phyloP scores from a whole-genome alignment of 2,329 filamentous ascomycete genomes.

The Diaporthe capsici region DNA sequence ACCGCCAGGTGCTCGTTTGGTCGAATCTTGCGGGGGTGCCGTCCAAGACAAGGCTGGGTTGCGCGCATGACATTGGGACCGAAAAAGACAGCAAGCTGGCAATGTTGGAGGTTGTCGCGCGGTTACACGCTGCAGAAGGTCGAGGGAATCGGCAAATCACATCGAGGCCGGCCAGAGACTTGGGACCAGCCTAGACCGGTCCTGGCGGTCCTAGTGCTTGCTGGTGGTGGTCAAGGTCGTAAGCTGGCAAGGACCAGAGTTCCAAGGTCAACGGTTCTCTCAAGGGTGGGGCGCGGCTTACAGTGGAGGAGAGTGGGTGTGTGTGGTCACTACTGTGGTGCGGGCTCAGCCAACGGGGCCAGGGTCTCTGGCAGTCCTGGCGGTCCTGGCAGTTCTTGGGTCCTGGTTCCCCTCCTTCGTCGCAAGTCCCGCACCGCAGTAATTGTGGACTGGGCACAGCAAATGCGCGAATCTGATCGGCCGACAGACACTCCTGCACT shows the following conservation, averaged over 20 bases:
- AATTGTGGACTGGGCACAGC: conserved; percentile 33
- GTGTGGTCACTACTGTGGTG: conserved; percentile 12
- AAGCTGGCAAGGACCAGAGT: conserved; percentile 15
- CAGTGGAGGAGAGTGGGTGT: conserved; percentile 17
- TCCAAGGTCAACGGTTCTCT: conserved; percentile 14
- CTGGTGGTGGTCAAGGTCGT: conserved; percentile 4
- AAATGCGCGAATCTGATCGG: conserved; percentile 20
- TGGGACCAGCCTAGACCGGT: conserved; percentile 33
- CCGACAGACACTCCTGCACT: conserved; percentile 11
- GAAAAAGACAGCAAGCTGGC: neutral
- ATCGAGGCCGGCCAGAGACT: conserved; percentile 24
- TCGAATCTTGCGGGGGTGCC: neutral
- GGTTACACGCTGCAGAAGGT: conserved; percentile 25
- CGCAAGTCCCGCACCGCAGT: conserved; percentile 30
- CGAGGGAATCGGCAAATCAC: conserved; percentile 37
- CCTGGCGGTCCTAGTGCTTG: conserved; percentile 1
- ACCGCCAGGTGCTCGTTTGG: neutral
- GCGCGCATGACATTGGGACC: neutral
- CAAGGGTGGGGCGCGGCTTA: conserved; percentile 25
- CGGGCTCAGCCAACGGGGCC: conserved; percentile 29
- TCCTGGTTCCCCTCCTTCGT: conserved; percentile 30
- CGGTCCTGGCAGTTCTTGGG: neutral
- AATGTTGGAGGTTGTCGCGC: conserved; percentile 37
- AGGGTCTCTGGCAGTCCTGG: conserved; percentile 15
- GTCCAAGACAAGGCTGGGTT: neutral